Evolutionary conservation across 1,284 basidiomycete genomes (phyloP).

Genomic region (Cutaneotrichosporon dermatis): DNA sequence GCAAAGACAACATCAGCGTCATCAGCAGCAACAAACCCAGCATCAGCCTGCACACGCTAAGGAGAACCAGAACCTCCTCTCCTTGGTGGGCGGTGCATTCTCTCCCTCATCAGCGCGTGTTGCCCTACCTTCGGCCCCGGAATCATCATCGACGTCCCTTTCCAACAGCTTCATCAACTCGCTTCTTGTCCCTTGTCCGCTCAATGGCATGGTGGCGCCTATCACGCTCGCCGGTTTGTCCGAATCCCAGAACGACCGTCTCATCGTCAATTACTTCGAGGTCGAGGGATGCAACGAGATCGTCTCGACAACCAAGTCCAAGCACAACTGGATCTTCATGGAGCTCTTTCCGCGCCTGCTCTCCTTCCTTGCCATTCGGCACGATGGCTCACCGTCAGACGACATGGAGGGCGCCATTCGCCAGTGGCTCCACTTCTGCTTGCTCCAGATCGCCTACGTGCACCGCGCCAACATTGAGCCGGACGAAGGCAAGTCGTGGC

Average conservation of each 20-base stretch:
- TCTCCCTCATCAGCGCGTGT: not conserved
- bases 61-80: not conserved
- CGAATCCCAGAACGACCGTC: conserved; percentile 3
- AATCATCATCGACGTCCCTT: not conserved
- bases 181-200: conserved; percentile 5
- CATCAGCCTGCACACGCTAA: not conserved
- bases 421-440: conserved; percentile 16
- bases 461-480: conserved; percentile 21
- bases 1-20: not conserved
- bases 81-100: not conserved
- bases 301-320: conserved; percentile 10
- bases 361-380: conserved; percentile 2
- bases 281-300: conserved; percentile 21
- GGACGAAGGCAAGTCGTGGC: conserved; percentile 9
- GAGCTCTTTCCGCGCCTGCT: conserved; percentile 21
- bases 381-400: not conserved
- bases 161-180: conserved; percentile 6
- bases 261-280: conserved; percentile 22
- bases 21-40: not conserved
- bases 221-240: conserved; percentile 13
- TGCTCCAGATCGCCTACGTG: conserved; percentile 20
- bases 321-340: conserved; percentile 25
- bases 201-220: conserved; percentile 3
- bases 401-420: conserved; percentile 5
- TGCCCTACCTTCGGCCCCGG: not conserved